These are phyloP conservation scores for Pseudopediastrum boryanum DNA, from an alignment of 139 green algal genomes.

Conservation along the genomic window DNA sequence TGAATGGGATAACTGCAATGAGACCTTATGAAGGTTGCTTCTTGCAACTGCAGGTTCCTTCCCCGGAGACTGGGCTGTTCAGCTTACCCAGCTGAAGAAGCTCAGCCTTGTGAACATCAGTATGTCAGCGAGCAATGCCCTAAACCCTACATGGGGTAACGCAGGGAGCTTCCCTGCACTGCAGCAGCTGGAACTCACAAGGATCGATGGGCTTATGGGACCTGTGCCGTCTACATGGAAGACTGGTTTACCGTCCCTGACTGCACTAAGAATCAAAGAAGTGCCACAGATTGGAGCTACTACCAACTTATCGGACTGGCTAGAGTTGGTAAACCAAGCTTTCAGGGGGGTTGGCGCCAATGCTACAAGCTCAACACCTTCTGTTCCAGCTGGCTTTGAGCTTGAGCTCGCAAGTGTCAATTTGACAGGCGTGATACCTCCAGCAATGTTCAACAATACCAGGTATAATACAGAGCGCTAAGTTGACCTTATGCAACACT, in stretches of 20 bases:
- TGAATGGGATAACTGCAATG: too few species aligned
- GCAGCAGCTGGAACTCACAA: neutral
- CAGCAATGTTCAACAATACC: neutral
- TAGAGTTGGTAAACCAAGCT: neutral
- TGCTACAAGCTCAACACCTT: too few species aligned
- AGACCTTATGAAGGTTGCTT: too few species aligned
- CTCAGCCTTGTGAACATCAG: neutral
- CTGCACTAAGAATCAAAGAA: neutral
- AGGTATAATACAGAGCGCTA: too few species aligned
- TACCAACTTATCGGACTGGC: neutral
- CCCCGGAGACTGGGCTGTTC: too few species aligned
- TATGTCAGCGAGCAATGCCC: neutral
- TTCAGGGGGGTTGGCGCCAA: neutral
- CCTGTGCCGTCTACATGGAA: constrained; percentile 7
- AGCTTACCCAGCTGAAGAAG: neutral
- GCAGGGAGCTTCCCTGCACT: neutral
- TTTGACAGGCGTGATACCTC: constrained; percentile 17
- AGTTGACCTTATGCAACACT: too few species aligned
- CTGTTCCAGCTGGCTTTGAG: neutral
- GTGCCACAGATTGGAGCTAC: neutral
- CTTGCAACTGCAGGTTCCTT: too few species aligned
- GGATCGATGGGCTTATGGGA: constrained; percentile 1
- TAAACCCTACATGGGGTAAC: neutral
- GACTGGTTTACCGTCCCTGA: neutral
- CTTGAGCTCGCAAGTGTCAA: neutral